Evolutionary conservation across 768 basidiomycete species (phyloP), one percentile per base, ranked within the genome.

Genomic region (Megacollybia marginata): DNA sequence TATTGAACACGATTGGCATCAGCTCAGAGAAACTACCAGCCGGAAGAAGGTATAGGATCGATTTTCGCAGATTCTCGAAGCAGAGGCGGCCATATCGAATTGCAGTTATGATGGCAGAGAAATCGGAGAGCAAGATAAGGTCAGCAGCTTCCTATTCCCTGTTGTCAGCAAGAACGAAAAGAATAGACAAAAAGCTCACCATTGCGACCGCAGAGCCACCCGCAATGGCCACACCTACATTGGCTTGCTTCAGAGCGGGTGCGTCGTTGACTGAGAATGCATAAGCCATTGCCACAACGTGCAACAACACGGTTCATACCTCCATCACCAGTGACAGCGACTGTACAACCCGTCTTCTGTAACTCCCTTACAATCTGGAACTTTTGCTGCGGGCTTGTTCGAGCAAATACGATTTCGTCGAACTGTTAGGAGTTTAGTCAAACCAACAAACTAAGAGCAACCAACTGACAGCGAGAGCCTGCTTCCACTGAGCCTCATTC

Each of bases 251-350:
- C 48, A 82, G 64, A 2, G 80, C 74, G 0, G 80, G 76, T 0
- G 75, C 75, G 55, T 82, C 79, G 53, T 82, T 82, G 0, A 80
- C 79, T 61, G 8, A 15, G 15, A 18, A 40, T 5, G 18, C 2
- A 5, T 18, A 40, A 15, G 13, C 38, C 13, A 40, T 5, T 8
- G 18, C 38, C 38, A 40, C 23, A 6, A 28, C 23, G 13, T 18
- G 38, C 13, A 40, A 40, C 15, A 36, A n/a, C n/a, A 8, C 3
- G 38, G 18, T n/a, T 36, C 54, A 7, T 42, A 57, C 57, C 57
- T 28, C 82, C 83, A 58, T 85, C 83, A 2, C 83, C 83, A 4
- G 82, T 84, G 51, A 83, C 80, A 1, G 78, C 81, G 5, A 82
- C 80, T 1, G 77, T 71, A 54, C 73, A 72, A 2, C 71, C 75